These are phyloP conservation scores for Cercophora samala DNA, from an alignment of 495 filamentous ascomycete species.

Conservation along the genomic window DNA sequence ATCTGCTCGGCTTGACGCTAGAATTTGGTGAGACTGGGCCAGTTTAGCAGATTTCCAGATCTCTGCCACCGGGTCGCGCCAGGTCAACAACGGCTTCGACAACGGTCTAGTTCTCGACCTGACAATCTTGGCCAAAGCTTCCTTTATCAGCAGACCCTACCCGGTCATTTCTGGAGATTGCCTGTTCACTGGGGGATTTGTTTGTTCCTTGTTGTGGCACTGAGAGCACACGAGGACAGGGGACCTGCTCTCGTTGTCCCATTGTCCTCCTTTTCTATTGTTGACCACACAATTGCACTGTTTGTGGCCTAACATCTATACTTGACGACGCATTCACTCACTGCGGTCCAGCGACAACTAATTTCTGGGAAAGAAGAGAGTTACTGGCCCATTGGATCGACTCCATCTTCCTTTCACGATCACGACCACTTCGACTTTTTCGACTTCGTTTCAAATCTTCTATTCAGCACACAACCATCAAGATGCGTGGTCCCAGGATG, in stretches of 20 bases:
- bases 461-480: background rate
- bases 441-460: background rate
- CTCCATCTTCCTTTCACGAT: background rate
- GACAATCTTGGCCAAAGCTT: constrained; percentile 15
- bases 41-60: constrained; percentile 12
- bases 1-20: too few species aligned
- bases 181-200: constrained; percentile 4
- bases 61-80: constrained; percentile 7
- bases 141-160: background rate
- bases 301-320: too few species aligned
- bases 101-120: background rate
- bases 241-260: background rate
- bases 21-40: background rate
- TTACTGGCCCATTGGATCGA: constrained; percentile 22
- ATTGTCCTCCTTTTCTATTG: background rate
- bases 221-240: background rate
- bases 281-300: too few species aligned
- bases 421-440: background rate
- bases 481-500: constrained; percentile 20
- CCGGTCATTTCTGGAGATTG: background rate
- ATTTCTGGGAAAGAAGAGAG: constrained; percentile 1
- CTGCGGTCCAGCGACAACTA: background rate
- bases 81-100: background rate
- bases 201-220: background rate
- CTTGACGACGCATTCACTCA: background rate